A percentile compares a stretch with the other conserved stretches of the same genome.
Conservation (phyloP, 805 yeast genomes). For the Ogataea nitratoaversa region DNA sequence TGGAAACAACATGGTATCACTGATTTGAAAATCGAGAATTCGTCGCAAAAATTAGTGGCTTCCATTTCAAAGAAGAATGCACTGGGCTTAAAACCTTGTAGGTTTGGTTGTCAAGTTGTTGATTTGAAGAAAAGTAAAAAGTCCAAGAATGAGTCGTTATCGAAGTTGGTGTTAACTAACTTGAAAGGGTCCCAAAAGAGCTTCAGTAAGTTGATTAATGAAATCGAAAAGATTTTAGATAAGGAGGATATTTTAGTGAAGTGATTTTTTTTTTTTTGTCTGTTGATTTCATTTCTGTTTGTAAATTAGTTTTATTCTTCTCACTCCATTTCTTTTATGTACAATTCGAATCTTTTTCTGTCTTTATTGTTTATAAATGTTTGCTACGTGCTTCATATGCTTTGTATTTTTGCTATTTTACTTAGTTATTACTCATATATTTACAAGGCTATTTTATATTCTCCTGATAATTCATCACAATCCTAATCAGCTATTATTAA, state of each 20-base stretch:
- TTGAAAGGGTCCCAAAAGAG: conserved; percentile 64
- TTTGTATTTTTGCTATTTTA: too few species aligned
- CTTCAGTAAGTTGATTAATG: conserved; percentile 53
- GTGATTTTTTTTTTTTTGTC: background rate
- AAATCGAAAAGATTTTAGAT: conserved; percentile 58
- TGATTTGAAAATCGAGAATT: conserved; percentile 44
- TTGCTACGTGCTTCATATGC: too few species aligned
- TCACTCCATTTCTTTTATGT: background rate
- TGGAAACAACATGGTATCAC: conserved; percentile 73
- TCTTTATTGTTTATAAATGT: too few species aligned
- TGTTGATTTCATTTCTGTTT: background rate
- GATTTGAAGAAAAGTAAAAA: conserved; percentile 36
- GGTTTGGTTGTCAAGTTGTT: conserved; percentile 52
- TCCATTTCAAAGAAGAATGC: conserved; percentile 58
- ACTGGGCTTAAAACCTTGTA: conserved; percentile 58
- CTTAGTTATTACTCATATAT: too few species aligned
- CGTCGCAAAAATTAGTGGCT: conserved; percentile 49
- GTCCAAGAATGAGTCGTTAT: conserved; percentile 27
- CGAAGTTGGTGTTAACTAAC: conserved; percentile 56
- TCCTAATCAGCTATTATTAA: too few species aligned
- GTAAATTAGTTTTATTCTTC: background rate
- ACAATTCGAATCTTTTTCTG: too few species aligned
- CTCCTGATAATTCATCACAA: too few species aligned
- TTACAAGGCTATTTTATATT: too few species aligned
- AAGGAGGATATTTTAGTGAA: conserved; percentile 56